These are phyloP conservation scores for Colletotrichum tanaceti DNA, from an alignment of 2,329 filamentous ascomycete genomes.

Conservation along the genomic window DNA sequence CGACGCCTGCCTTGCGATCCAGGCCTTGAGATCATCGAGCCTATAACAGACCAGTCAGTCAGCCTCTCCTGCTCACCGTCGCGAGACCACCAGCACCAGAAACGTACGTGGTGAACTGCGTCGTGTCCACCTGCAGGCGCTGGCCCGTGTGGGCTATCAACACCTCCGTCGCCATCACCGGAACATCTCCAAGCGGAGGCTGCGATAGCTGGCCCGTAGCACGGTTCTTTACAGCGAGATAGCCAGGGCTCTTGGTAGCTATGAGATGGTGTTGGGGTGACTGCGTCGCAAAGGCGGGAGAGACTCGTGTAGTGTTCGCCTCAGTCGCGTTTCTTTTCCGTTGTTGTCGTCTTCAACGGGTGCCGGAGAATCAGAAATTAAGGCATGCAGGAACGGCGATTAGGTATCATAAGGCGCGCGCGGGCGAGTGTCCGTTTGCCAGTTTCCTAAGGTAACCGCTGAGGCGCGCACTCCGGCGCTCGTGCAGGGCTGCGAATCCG, in stretches of 20 bases:
- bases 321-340: not conserved
- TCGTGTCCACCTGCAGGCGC: constrained; percentile 81
- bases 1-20: constrained; percentile 79
- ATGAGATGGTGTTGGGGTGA: not conserved
- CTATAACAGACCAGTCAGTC: constrained; percentile 54
- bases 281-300: not conserved
- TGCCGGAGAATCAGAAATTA: not conserved
- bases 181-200: constrained; percentile 57
- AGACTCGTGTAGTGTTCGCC: not conserved
- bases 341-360: constrained; percentile 5
- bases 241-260: not conserved
- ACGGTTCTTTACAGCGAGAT: constrained; percentile 11
- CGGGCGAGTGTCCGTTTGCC: constrained; percentile 30
- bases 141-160: constrained; percentile 94
- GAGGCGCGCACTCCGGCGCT: constrained; percentile 36
- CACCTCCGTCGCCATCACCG: constrained; percentile 86
- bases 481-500: constrained; percentile 37
- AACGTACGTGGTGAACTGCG: constrained; percentile 77
- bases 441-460: constrained; percentile 34
- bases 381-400: constrained; percentile 16
- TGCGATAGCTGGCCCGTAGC: constrained; percentile 33
- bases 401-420: constrained; percentile 34
- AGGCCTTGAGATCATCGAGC: constrained; percentile 85
- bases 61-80: constrained; percentile 22
- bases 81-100: not conserved